Conservation (phyloP, 768 basidiomycete genomes). For the Porpolomopsis calyptriformis region DNA sequence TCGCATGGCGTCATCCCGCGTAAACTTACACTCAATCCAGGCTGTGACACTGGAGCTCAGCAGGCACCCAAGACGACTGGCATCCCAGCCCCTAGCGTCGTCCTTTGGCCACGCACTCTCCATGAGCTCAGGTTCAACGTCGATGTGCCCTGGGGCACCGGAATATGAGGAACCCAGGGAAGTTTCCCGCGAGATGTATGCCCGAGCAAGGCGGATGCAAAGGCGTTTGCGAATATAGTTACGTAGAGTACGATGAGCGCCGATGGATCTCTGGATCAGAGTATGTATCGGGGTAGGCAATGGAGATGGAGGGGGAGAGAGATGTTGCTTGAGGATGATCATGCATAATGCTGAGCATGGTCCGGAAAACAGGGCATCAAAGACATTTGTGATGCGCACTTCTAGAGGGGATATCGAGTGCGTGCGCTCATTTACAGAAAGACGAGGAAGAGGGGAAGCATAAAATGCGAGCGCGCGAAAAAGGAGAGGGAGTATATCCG, state of each 20-base stretch:
- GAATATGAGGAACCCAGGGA: constrained; percentile 46
- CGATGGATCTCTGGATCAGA: constrained; percentile 38
- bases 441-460: constrained; percentile 54
- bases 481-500: constrained; percentile 56
- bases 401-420: constrained; percentile 30
- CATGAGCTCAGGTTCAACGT: constrained; percentile 53
- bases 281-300: constrained; percentile 19
- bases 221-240: constrained; percentile 54
- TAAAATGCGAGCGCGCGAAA: constrained; percentile 60
- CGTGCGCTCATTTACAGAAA: constrained; percentile 41
- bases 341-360: constrained; percentile 59
- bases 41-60: constrained; percentile 44
- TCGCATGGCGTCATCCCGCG: constrained; percentile 1
- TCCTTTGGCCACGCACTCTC: constrained; percentile 67
- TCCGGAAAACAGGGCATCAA: constrained; percentile 50
- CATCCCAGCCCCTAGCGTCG: constrained; percentile 57
- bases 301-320: constrained; percentile 49
- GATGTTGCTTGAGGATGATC: constrained; percentile 46
- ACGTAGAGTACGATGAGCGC: constrained; percentile 53
- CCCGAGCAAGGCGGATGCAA: constrained; percentile 50
- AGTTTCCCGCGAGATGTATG: constrained; percentile 48
- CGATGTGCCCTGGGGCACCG: constrained; percentile 49
- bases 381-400: constrained; percentile 43
- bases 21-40: constrained; percentile 40
- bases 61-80: constrained; percentile 43